Evolutionary conservation across 1,284 basidiomycete genomes (phyloP), one percentile per base, ranked within the genome.

Genomic region (Sparassis latifolia): DNA sequence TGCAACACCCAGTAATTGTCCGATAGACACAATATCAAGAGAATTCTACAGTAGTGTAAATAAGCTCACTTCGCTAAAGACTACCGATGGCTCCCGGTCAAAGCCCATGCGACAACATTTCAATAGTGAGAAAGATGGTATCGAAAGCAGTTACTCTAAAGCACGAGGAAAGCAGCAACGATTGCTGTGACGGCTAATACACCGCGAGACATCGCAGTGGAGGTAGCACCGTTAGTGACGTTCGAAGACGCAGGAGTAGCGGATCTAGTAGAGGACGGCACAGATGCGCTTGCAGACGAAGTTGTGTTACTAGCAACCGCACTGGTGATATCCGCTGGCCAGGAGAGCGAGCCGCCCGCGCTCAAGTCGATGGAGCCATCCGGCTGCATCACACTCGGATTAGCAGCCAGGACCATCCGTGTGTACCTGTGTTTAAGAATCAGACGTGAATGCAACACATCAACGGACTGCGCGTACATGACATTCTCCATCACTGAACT

Each of bases 341-440:
- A 47, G 28, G 65, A 49, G n/a, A 65, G 45, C 5, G 63, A 33
- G 20, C 70, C 47, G 40, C 31, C 28, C 33, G 52, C 42, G 41
- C 62, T 53, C 10, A 67, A 50, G 69, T 82, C 71, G 64, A 85
- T 64, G 10, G 66, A 65, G 53, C 82, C 82, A 61, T 80, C 74
- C 3, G 62, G 63, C 49, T 72, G 65, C 55, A 86, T 51, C 41
- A 75, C 65, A 52, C 84, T 81, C 4, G 74, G 67, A 73, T 88
- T 88, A 60, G 69, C 66, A 35, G 76, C 84, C 54, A 86, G 67
- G 74, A 86, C 74, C 43, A 69, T 73, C 54, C 79, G 81, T 40
- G 77, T 83, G 72, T 75, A 74, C 55, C 62, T 65, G 44, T 9
- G 20, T 46, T 20, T 41, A 32, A 27, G 28, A 42, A 10, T 47